Evolutionary conservation across 2,329 filamentous ascomycete genomes (phyloP).

Genomic region (Ophiostoma sp.): DNA sequence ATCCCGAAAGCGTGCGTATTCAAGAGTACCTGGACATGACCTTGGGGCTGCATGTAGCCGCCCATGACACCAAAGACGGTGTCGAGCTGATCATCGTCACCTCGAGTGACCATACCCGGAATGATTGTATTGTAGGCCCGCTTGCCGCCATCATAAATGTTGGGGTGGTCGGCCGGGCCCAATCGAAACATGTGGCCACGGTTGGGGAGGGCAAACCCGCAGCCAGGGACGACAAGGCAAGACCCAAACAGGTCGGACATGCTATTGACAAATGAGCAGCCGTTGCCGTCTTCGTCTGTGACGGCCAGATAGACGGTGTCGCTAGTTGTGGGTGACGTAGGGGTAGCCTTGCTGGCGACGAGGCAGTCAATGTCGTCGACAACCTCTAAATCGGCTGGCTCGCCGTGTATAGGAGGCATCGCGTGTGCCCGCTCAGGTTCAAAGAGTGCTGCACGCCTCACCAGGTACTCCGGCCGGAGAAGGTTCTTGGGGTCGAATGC

Average conservation of each 20-base stretch:
- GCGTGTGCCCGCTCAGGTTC: slow-evolving; percentile 63
- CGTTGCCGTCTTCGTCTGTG: slow-evolving; percentile 79
- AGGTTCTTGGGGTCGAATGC: slow-evolving; percentile 44
- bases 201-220: slow-evolving; percentile 90
- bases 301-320: slow-evolving; percentile 94
- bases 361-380: slow-evolving; percentile 10
- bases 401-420: slow-evolving; percentile 45
- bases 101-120: slow-evolving; percentile 79
- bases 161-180: slow-evolving; percentile 65
- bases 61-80: slow-evolving; percentile 76
- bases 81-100: slow-evolving; percentile 38
- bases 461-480: slow-evolving; percentile 69
- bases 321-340: slow-evolving; percentile 52
- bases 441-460: slow-evolving; percentile 63
- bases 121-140: slow-evolving; percentile 97
- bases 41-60: slow-evolving; percentile 95
- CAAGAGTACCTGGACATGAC: slow-evolving; percentile 86
- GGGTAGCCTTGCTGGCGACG: not conserved
- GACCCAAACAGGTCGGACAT: slow-evolving; percentile 87
- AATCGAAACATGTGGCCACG: slow-evolving; percentile 83
- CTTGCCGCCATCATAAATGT: slow-evolving; percentile 75
- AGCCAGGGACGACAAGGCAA: slow-evolving; percentile 77
- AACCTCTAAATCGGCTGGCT: not conserved
- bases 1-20: slow-evolving; percentile 82
- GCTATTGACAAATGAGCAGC: slow-evolving; percentile 92